Evolutionary conservation across 129 eudicot genomes (phyloP), one percentile per base, ranked within the genome.

Genomic region (Glebionis coronaria): DNA sequence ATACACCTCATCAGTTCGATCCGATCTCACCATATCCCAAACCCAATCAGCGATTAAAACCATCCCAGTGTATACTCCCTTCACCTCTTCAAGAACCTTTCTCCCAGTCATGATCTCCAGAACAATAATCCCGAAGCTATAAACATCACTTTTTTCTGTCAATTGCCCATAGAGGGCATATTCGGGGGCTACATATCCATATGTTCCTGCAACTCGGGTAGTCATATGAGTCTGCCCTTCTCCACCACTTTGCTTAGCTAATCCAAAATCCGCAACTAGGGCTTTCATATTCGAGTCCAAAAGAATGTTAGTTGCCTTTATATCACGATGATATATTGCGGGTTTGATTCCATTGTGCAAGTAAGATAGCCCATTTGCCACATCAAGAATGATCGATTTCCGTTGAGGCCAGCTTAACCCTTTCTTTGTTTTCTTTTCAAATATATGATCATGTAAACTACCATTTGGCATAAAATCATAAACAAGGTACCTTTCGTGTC

Each of bases 121-220:
- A 58, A 90, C 62, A 46, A 90, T 77, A 4, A 90, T 73, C 31
- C 97, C 97, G 19, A 90, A 90, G 28, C 97, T 86, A 47, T 90
- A 90, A 14, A 90, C 88, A 25, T 90, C 97, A 21, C 87, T 84
- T 65, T 82, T 90, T 63, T 86, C 95, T 2, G 97, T 90, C 29
- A 90, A 9, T 40, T 90, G 91, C 9, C 97, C 97, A n/a, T 90
- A 90, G 0, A 86, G 77, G 0, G 95, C 97, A 18, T 84, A 90
- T 38, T 90, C 97, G 3, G 97, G 97, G 19, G 97, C 97, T 9
- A 90, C 78, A 72, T 90, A 90, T 0, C 97, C 97, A 23, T 86
- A 81, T 0, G 97, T 90, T 19, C 97, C 97, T 2, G 95, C 91
- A 7, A 90, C 83, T 45, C 95, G 69, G 0, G 95, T 90, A 20